Evolutionary conservation across 352 stramenopile species (phyloP).

Genomic region (Phytophthora citricola): DNA sequence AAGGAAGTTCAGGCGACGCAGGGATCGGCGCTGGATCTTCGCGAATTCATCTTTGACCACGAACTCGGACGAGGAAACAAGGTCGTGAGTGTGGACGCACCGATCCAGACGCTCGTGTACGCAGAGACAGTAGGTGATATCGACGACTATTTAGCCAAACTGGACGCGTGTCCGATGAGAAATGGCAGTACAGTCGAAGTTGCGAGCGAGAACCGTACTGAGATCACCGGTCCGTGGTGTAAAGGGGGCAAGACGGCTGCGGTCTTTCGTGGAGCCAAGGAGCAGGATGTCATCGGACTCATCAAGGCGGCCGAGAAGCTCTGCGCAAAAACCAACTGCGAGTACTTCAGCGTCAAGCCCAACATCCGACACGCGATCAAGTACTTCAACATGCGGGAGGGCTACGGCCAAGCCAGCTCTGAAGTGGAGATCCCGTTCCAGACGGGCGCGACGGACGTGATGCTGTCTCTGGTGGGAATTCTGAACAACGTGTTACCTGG

Average conservation of each 20-base stretch:
- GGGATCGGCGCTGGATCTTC: slow-evolving; percentile 54
- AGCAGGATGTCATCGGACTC: slow-evolving; percentile 53
- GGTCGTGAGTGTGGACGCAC: slow-evolving; percentile 49
- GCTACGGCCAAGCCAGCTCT: slow-evolving; percentile 42
- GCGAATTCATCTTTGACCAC: slow-evolving; percentile 69
- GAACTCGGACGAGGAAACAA: slow-evolving; percentile 69
- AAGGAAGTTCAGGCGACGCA: slow-evolving; percentile 50
- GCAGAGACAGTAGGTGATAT: slow-evolving; percentile 57
- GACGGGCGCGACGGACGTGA: slow-evolving; percentile 52
- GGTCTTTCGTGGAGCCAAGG: slow-evolving; percentile 57
- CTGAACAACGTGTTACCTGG: slow-evolving; percentile 61
- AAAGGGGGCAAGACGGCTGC: slow-evolving; percentile 50
- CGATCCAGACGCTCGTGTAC: slow-evolving; percentile 62
- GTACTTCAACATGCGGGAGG: slow-evolving; percentile 74
- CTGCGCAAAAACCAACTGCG: slow-evolving; percentile 52
- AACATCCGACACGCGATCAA: slow-evolving; percentile 56
- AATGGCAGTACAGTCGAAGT: slow-evolving; percentile 16
- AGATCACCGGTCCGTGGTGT: slow-evolving; percentile 38
- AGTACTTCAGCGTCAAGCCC: slow-evolving; percentile 63
- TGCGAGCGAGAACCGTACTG: background rate
- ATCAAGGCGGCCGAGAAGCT: slow-evolving; percentile 50
- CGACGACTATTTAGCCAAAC: slow-evolving; percentile 44
- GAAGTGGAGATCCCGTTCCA: slow-evolving; percentile 53
- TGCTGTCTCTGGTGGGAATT: slow-evolving; percentile 58
- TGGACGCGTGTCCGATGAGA: slow-evolving; percentile 36